These are phyloP conservation scores for Sphaerobolus stellatus DNA, from an alignment of 1,284 basidiomycete genomes.

Conservation along the genomic window DNA sequence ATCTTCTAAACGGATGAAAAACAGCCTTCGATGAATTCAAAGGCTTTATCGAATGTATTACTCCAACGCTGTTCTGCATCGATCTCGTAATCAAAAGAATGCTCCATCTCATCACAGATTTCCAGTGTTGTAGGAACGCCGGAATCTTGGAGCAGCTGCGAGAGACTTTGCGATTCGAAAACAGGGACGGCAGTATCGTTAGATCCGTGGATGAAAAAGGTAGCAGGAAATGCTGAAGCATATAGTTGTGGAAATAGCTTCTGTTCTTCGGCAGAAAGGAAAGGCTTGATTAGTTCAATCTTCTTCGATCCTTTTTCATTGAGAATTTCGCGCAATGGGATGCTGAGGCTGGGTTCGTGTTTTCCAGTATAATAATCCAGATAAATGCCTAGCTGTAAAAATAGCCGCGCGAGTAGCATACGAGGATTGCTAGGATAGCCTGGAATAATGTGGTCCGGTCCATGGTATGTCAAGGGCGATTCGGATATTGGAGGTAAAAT, in stretches of 20 bases:
- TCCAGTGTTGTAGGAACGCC: constrained; percentile 41
- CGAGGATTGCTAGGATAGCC: constrained; percentile 61
- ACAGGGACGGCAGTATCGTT: constrained; percentile 52
- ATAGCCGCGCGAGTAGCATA: constrained; percentile 57
- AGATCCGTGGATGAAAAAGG: constrained; percentile 55
- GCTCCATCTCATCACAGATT: constrained; percentile 49
- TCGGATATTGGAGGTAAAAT: constrained; percentile 36
- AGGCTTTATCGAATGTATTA: constrained; percentile 16
- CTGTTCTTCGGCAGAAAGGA: constrained; percentile 34
- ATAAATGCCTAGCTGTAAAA: constrained; percentile 55
- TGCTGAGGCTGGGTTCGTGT: constrained; percentile 54
- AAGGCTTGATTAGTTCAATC: constrained; percentile 12
- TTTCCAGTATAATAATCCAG: constrained; percentile 62
- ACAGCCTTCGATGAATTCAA: constrained; percentile 6
- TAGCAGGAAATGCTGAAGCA: constrained; percentile 50
- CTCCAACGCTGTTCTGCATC: constrained; percentile 12
- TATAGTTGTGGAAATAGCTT: constrained; percentile 55
- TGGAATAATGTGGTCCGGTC: constrained; percentile 43
- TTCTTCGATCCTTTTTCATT: constrained; percentile 11
- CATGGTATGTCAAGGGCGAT: constrained; percentile 51
- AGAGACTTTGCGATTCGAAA: constrained; percentile 46
- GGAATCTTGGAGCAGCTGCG: constrained; percentile 35
- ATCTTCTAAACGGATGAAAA: not conserved
- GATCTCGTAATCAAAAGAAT: constrained; percentile 43
- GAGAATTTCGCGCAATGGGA: constrained; percentile 34